phyloP scores from a whole-genome alignment of 371 early-diverging fungal genomes.

The Circinella minor region DNA sequence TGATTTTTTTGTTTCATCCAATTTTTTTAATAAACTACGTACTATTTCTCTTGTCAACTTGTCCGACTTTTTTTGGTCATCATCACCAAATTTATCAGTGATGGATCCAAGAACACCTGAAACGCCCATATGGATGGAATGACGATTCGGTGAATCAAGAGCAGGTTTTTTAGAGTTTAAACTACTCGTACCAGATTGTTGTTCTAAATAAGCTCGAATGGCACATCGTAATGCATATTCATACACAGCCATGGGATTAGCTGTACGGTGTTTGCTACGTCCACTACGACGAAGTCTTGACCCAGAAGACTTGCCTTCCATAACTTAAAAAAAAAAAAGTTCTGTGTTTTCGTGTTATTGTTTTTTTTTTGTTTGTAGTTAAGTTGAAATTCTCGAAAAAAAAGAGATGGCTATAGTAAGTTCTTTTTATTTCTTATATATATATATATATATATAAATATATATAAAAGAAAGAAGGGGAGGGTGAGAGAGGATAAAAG shows the following conservation, averaged over 20 bases:
- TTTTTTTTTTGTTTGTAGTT: not conserved
- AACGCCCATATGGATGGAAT: constrained; percentile 23
- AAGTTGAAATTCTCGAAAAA: too few relatives aligned
- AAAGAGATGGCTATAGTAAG: too few relatives aligned
- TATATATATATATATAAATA: too few relatives aligned
- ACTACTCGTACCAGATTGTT: constrained; percentile 2
- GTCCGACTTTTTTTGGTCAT: constrained; percentile 32
- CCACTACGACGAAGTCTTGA: constrained; percentile 34
- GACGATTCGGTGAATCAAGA: not conserved
- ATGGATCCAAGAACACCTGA: constrained; percentile 30
- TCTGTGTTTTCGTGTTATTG: too few relatives aligned
- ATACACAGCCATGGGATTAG: constrained; percentile 29
- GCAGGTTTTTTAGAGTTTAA: not conserved
- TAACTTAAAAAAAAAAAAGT: not conserved
- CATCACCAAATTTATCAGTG: constrained; percentile 39
- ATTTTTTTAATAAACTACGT: constrained; percentile 30
- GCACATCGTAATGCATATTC: constrained; percentile 38
- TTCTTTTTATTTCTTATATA: too few relatives aligned
- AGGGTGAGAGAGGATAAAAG: too few relatives aligned
- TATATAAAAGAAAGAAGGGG: too few relatives aligned
- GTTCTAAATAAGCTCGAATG: constrained; percentile 33
- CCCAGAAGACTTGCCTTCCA: constrained; percentile 28
- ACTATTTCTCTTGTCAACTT: constrained; percentile 47
- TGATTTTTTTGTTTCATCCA: constrained; percentile 41
- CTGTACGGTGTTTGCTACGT: constrained; percentile 15